Evolutionary conservation across 2,329 filamentous ascomycete genomes (phyloP).

Genomic region (Lasiodiplodia sp.): DNA sequence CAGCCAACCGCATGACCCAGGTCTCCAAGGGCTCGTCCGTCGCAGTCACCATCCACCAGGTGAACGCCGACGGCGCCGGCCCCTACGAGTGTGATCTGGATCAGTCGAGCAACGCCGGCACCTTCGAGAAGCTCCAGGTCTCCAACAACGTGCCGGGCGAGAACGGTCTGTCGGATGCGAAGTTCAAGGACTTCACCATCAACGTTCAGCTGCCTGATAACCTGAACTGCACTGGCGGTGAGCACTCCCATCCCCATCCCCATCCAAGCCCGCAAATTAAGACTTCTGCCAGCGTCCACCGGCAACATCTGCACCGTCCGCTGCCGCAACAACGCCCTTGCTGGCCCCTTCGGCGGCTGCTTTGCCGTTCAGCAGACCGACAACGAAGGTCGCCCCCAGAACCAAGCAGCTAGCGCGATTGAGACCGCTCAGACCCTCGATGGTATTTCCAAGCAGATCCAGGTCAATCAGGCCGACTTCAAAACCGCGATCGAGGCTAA

Average conservation of each 20-base stretch:
- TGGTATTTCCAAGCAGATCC: slow-evolving; percentile 57
- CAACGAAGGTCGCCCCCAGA: slow-evolving; percentile 37
- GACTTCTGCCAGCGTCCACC: slow-evolving; percentile 47
- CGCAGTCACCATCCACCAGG: slow-evolving; percentile 56
- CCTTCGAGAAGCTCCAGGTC: slow-evolving; percentile 59
- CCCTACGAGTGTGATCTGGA: slow-evolving; percentile 48
- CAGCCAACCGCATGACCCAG: slow-evolving; percentile 41
- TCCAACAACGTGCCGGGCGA: slow-evolving; percentile 66
- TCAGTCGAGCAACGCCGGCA: slow-evolving; percentile 50
- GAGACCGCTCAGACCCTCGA: slow-evolving; percentile 56
- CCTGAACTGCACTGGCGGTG: slow-evolving; percentile 30
- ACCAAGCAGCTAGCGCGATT: slow-evolving; percentile 48
- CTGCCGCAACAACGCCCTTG: slow-evolving; percentile 65
- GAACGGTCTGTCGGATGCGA: slow-evolving; percentile 65
- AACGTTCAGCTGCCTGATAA: slow-evolving; percentile 61
- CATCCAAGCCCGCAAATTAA: background rate
- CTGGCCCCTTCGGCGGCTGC: slow-evolving; percentile 66
- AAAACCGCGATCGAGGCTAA: slow-evolving; percentile 55
- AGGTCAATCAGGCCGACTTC: slow-evolving; percentile 61
- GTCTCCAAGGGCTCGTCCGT: slow-evolving; percentile 40
- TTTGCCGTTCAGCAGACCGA: slow-evolving; percentile 65
- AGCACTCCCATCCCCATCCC: background rate
- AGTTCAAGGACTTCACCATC: slow-evolving; percentile 64
- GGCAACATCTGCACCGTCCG: slow-evolving; percentile 67
- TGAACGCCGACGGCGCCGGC: slow-evolving; percentile 63